Evolutionary conservation across 1,284 basidiomycete species (phyloP).

Genomic region (Schizopora paradoxa): DNA sequence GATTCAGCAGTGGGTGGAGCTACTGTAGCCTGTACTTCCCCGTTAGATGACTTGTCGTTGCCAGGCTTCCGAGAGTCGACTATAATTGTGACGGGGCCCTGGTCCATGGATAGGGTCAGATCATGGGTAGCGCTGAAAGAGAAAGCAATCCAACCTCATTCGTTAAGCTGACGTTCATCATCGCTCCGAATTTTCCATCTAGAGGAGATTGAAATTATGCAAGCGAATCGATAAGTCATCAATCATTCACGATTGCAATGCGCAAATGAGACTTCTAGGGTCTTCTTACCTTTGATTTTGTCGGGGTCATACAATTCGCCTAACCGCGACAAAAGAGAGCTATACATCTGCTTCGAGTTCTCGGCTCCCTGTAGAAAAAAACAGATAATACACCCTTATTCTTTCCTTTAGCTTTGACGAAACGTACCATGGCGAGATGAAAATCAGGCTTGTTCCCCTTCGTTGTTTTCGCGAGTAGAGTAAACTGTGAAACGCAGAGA

Average conservation of each 20-base stretch:
- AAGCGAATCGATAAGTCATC: slow-evolving; percentile 10
- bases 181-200: slow-evolving; percentile 91
- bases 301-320: slow-evolving; percentile 59
- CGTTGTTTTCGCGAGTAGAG: slow-evolving; percentile 78
- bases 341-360: slow-evolving; percentile 66
- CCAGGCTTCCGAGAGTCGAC: slow-evolving; percentile 75
- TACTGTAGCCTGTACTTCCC: too few relatives aligned
- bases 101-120: slow-evolving; percentile 8
- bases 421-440: slow-evolving; percentile 78
- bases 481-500: slow-evolving; percentile 90
- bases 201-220: slow-evolving; percentile 14
- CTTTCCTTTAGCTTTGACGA: slow-evolving; percentile 6
- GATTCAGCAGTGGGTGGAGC: too few relatives aligned
- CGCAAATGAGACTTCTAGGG: too few relatives aligned
- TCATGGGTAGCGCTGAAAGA: slow-evolving; percentile 12
- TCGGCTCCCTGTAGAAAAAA: slow-evolving; percentile 5
- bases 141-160: slow-evolving; percentile 62
- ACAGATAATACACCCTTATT: slow-evolving; percentile 2
- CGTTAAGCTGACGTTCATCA: slow-evolving; percentile 84
- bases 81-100: slow-evolving; percentile 83
- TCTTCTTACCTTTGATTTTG: slow-evolving; percentile 66
- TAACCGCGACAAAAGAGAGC: slow-evolving; percentile 65
- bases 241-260: not conserved
- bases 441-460: slow-evolving; percentile 90
- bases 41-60: too few relatives aligned